A percentile compares a stretch with the other conserved stretches of the same genome.
Conservation (phyloP, 78 protist genomes). For the Chrysochromulina tobinii region DNA sequence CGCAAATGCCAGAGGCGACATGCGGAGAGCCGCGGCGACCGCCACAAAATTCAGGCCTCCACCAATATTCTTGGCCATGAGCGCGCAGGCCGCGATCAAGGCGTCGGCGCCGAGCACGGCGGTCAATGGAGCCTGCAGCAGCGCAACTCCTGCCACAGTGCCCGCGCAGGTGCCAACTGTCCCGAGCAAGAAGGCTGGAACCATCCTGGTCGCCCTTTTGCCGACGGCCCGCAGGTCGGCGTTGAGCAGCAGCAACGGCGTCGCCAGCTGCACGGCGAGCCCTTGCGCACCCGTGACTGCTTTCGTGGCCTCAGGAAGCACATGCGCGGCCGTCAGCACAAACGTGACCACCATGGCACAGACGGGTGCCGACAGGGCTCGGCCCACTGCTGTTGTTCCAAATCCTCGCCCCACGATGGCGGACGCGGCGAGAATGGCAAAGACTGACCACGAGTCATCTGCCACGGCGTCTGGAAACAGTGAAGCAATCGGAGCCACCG, state of each 20-base stretch:
- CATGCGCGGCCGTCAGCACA: not conserved
- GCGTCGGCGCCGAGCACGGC: not conserved
- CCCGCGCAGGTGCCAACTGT: not conserved
- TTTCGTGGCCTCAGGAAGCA: not conserved
- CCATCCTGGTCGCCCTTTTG: not conserved
- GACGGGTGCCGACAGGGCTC: not conserved
- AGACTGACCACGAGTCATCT: no score
- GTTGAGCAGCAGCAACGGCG: not conserved
- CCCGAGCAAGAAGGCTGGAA: not conserved
- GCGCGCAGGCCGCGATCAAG: not conserved
- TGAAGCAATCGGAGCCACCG: no score
- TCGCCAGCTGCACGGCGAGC: not conserved
- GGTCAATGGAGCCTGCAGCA: not conserved
- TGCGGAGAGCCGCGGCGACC: not conserved
- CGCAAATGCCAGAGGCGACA: not conserved
- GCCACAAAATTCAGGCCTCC: not conserved
- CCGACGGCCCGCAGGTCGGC: not conserved
- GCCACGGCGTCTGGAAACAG: no score
- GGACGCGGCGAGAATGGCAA: no score
- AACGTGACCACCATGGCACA: not conserved
- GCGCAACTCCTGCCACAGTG: not conserved
- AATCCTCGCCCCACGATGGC: no score
- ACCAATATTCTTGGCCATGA: conserved; percentile 2
- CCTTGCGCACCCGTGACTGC: not conserved
- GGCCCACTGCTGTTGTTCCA: no score